Base-by-base conservation (phyloP, 2,329 filamentous ascomycete species). In the Cladosporium sp. region DNA sequence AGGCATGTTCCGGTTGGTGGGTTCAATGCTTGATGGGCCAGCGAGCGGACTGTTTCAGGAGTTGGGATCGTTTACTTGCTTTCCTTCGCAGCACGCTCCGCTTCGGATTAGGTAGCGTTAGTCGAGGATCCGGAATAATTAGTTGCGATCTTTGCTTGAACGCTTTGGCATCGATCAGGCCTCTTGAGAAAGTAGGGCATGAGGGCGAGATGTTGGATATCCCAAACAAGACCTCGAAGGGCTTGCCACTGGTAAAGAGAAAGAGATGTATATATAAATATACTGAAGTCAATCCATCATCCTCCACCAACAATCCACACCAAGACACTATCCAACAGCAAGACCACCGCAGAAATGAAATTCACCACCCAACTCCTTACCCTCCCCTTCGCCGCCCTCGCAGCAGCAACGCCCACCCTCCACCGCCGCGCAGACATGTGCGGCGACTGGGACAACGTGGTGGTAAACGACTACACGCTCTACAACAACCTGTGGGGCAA, bases 401-500 rank as follows among this genome's bases (percentile, higher is more conserved):
- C 52, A 16, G 36, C 51, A 19, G 57, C 57, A 16, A 47, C 53
- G 9, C 53, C 53, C 49, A 29, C 22, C 19, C 53, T 46, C 45
- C 25, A 54, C 33, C 41, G 47, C 27, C 56, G 59, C 54, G 51
- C 55, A 22, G 57, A 56, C 19, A 56, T 54, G 40, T 66, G 63
- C 53, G 62, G 57, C 29, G 62, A 66, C 53, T 65, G 56, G 43
- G 60, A 57, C 55, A 57, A 43, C 50, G 53, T 59, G 30, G 40
- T 54, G 15, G 62, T 61, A 6, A 65, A 63, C 36, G 55, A 56
- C 33, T 69, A 62, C 62, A 67, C 65, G 35, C 49, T 69, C 55
- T 62, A 69, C 55, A 58, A 66, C 55, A 68, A 75, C 62, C 67
- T 74, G 25, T 77, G 73, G 74, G 72, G 71, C 54, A 51, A 62